phyloP scores from a whole-genome alignment of 148 eudicot genomes.

The Rhododendron griersonianum region DNA sequence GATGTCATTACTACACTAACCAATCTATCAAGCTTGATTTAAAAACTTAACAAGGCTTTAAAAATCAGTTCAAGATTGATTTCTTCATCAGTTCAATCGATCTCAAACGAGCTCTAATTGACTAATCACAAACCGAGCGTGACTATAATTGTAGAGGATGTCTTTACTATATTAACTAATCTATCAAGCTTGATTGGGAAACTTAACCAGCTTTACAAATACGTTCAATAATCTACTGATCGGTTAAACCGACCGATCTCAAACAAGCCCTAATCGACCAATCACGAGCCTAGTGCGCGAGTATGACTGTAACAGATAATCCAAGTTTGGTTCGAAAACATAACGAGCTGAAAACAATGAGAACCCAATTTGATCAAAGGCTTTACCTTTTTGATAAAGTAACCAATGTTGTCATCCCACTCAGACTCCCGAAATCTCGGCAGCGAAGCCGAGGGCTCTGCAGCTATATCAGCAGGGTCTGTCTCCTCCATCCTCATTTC shows the following conservation, averaged over 20 bases:
- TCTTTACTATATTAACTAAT: neutral
- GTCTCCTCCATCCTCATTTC: slow-evolving; percentile 18
- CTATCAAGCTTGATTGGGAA: neutral
- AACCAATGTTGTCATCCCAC: slow-evolving; percentile 65
- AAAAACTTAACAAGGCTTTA: neutral
- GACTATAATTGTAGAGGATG: neutral
- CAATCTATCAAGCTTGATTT: neutral
- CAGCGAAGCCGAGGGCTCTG: slow-evolving; percentile 16
- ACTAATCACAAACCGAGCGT: neutral
- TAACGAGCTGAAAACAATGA: neutral
- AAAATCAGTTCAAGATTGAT: neutral
- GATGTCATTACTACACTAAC: neutral
- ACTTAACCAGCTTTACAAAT: neutral
- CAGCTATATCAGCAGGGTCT: slow-evolving; percentile 16
- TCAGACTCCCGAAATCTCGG: slow-evolving; percentile 42
- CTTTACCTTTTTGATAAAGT: slow-evolving; percentile 73
- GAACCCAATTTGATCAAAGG: neutral
- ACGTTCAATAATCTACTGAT: neutral
- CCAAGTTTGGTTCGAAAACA: neutral
- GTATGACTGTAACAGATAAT: neutral
- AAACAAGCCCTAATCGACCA: neutral
- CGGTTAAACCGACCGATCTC: neutral
- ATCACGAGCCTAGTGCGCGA: neutral
- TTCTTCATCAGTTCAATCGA: neutral
- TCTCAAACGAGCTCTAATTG: neutral